A percentile compares a stretch with the other conserved stretches of the same genome.
phyloP scores from a whole-genome alignment of 176 grass and related monocot species.

The Hordeum marinum region DNA sequence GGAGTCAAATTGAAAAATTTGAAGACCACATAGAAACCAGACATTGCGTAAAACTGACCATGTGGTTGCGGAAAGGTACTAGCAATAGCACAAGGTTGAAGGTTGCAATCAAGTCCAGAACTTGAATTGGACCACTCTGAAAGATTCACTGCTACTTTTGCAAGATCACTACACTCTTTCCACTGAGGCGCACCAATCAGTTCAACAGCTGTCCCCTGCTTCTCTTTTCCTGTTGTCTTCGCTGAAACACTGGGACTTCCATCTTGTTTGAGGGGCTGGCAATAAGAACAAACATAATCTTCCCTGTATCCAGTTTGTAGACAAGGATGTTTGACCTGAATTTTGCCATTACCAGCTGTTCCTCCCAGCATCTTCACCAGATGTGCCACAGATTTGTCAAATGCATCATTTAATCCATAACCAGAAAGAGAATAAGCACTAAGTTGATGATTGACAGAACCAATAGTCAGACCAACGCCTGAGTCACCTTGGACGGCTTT shows the following conservation, averaged over 20 bases:
- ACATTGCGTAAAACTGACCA: constrained; percentile 87
- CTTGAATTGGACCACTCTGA: constrained; percentile 78
- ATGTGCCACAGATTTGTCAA: constrained; percentile 92
- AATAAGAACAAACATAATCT: constrained; percentile 82
- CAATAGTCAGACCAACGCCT: constrained; percentile 66
- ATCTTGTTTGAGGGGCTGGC: constrained; percentile 52
- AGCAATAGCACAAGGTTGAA: constrained; percentile 75
- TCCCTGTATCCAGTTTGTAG: constrained; percentile 87
- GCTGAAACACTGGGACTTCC: constrained; percentile 54
- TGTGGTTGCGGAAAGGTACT: constrained; percentile 58
- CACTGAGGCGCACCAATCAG: constrained; percentile 79
- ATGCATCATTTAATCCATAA: constrained; percentile 98
- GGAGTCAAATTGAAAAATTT: constrained; percentile 94
- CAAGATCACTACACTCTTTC: constrained; percentile 76
- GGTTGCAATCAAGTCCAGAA: constrained; percentile 67
- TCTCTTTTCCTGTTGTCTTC: constrained; percentile 40
- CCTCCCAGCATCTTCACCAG: constrained; percentile 52
- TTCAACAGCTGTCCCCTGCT: constrained; percentile 60
- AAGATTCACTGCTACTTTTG: constrained; percentile 68
- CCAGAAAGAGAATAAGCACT: constrained; percentile 95
- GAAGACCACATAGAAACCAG: constrained; percentile 96
- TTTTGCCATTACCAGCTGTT: constrained; percentile 45
- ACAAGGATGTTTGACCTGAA: constrained; percentile 87
- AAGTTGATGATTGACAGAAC: constrained; percentile 68
- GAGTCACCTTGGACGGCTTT: constrained; percentile 57